These are phyloP conservation scores for Cryptococcus hybrid DNA, from an alignment of 1,284 basidiomycete genomes.

Conservation along the genomic window DNA sequence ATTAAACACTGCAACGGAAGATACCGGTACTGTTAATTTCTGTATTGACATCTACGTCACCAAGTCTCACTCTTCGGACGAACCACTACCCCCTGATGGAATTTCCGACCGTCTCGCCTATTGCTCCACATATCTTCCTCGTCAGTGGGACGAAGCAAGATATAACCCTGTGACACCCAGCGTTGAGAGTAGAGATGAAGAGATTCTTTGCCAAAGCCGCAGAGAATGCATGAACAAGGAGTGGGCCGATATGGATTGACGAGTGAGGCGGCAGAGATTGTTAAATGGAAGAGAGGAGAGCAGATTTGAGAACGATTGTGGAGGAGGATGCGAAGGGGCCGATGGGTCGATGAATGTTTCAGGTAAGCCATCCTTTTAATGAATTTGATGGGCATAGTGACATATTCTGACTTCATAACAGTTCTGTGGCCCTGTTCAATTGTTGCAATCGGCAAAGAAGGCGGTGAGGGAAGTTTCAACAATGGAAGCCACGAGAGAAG, in stretches of 20 bases:
- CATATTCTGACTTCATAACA: background rate
- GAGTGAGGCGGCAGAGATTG: conserved; percentile 5
- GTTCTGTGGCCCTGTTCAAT: conserved; percentile 28
- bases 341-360: conserved; percentile 15
- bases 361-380: conserved; percentile 8
- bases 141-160: conserved; percentile 12
- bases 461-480: conserved; percentile 17
- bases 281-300: conserved; percentile 19
- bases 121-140: background rate
- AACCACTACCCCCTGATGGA: conserved; percentile 14
- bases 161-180: conserved; percentile 9
- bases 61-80: conserved; percentile 15
- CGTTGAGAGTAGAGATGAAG: conserved; percentile 8
- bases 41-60: conserved; percentile 27
- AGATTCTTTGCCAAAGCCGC: conserved; percentile 4
- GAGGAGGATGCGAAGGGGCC: conserved; percentile 8
- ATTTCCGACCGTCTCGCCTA: background rate
- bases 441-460: conserved; percentile 16
- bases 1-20: conserved; percentile 12
- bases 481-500: conserved; percentile 14
- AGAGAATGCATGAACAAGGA: background rate
- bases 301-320: conserved; percentile 16
- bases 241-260: conserved; percentile 11
- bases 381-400: background rate
- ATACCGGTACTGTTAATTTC: conserved; percentile 2